phyloP scores from a whole-genome alignment of 345 rosid species.

The Hirschfeldia incana region DNA sequence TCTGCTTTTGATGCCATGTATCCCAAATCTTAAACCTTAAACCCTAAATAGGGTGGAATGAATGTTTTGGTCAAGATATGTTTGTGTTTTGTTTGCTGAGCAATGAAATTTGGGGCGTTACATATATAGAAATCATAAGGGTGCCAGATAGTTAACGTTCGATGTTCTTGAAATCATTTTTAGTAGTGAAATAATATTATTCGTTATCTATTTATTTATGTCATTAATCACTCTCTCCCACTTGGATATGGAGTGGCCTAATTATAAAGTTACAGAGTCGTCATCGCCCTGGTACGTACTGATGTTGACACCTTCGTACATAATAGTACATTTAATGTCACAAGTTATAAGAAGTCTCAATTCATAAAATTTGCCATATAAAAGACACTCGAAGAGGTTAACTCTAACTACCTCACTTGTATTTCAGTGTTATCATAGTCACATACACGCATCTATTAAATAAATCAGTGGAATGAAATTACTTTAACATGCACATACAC shows the following conservation, averaged over 20 bases:
- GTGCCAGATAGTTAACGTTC: background rate
- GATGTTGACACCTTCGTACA: background rate
- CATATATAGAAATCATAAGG: conserved; percentile 32
- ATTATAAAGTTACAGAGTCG: conserved; percentile 24
- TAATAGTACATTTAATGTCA: background rate
- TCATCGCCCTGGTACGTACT: conserved; percentile 21
- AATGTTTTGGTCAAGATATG: conserved; percentile 4
- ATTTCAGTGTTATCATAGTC: conserved; percentile 3
- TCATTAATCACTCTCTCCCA: conserved; percentile 19
- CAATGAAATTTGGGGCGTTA: conserved; percentile 18
- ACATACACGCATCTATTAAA: background rate
- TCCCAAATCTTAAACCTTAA: background rate
- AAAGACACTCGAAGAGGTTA: background rate
- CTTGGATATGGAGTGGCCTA: conserved; percentile 27
- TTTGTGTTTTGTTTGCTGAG: conserved; percentile 21
- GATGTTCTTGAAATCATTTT: conserved; percentile 3
- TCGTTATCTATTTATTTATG: conserved; percentile 15
- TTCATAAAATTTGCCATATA: background rate
- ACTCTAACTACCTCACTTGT: background rate
- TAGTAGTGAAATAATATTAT: background rate
- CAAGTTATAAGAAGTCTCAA: background rate
- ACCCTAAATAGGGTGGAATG: background rate
- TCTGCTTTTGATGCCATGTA: conserved; percentile 43
- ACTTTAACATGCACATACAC: conserved; percentile 5
- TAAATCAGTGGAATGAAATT: background rate